A percentile compares a stretch with the other conserved stretches of the same genome.
These are phyloP conservation scores for Cytospora paraplurivora DNA, from an alignment of 2,329 filamentous ascomycete species.

Conservation along the genomic window DNA sequence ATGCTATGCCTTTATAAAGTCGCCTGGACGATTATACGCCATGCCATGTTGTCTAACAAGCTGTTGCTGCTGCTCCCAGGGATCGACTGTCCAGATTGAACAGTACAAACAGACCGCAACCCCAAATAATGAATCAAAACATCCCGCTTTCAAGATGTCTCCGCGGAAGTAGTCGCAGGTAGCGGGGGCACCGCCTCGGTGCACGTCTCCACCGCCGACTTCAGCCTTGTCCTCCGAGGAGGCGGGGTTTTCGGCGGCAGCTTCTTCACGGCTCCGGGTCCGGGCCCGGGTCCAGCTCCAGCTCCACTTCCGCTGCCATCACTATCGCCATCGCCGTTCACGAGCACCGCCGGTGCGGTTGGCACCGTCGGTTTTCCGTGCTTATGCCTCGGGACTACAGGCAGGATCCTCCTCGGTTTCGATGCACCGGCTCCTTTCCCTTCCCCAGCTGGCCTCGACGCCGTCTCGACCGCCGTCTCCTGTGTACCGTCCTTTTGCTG, in stretches of 20 bases:
- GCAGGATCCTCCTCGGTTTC: constrained; percentile 51
- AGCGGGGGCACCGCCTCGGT: constrained; percentile 16
- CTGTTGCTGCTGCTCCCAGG: neutral
- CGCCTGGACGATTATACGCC: neutral
- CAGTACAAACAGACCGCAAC: neutral
- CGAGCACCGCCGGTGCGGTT: constrained; percentile 15
- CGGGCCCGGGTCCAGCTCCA: neutral
- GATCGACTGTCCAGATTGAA: neutral
- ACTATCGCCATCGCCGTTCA: constrained; percentile 8
- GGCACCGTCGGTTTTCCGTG: constrained; percentile 50
- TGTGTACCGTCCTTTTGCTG: constrained; percentile 25
- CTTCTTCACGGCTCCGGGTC: constrained; percentile 14
- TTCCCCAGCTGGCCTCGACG: neutral
- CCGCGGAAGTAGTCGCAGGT: constrained; percentile 9
- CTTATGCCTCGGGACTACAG: constrained; percentile 58
- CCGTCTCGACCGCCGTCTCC: constrained; percentile 3
- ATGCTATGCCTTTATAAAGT: constrained; percentile 1
- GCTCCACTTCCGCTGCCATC: neutral
- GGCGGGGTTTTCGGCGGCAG: constrained; percentile 29
- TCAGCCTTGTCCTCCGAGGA: constrained; percentile 27
- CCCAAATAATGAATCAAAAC: neutral
- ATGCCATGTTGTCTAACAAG: neutral
- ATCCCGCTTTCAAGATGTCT: constrained; percentile 3
- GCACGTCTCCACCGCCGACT: constrained; percentile 13
- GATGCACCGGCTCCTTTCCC: constrained; percentile 9